phyloP scores from a whole-genome alignment of 2,329 filamentous ascomycete genomes.

The Trichoderma sp. region DNA sequence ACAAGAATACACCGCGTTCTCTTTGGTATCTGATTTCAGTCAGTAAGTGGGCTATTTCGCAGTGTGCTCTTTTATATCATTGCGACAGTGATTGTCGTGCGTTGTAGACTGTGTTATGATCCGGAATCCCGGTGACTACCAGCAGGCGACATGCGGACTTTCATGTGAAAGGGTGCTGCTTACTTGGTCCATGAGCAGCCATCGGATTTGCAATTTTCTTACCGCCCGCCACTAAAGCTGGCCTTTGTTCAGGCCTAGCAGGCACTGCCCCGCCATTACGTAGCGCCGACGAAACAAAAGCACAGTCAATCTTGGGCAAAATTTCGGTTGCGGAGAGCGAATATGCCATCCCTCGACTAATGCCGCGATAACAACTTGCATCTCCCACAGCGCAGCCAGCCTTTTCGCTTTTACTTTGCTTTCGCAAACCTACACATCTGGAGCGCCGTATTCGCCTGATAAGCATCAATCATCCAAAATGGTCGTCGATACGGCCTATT shows the following conservation, averaged over 20 bases:
- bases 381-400: neutral
- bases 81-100: neutral
- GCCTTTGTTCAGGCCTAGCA: neutral
- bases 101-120: neutral
- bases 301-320: constrained; percentile 10
- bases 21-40: neutral
- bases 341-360: constrained; percentile 12
- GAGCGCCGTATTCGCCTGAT: neutral
- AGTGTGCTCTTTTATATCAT: neutral
- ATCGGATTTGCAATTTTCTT: neutral
- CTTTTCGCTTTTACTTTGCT: neutral
- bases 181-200: neutral
- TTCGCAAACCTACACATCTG: neutral
- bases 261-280: constrained; percentile 39
- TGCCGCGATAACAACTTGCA: neutral
- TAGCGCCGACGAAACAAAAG: constrained; percentile 13
- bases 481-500: constrained; percentile 87
- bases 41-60: neutral
- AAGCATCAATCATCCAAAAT: constrained; percentile 46
- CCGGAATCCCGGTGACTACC: neutral
- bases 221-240: neutral
- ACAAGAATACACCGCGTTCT: neutral
- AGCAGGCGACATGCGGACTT: neutral
- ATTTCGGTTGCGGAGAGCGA: constrained; percentile 18
- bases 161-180: neutral